Evolutionary conservation across 2,329 filamentous ascomycete species (phyloP).

Genomic region (Cryphonectria nitschkei): DNA sequence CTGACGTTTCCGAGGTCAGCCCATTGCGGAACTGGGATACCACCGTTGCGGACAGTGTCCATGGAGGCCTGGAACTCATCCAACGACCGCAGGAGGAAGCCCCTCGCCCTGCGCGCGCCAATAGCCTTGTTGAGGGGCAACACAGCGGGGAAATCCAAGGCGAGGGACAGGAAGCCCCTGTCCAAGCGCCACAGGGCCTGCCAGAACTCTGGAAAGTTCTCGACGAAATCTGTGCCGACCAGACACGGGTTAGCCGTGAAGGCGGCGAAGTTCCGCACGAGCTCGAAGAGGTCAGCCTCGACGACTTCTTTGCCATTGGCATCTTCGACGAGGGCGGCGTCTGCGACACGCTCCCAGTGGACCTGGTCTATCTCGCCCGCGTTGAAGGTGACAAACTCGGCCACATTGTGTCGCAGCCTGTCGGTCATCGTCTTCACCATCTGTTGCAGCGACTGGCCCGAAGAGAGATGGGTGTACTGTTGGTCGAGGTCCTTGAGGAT

Average conservation of each 20-base stretch:
- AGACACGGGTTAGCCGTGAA: conserved; percentile 41
- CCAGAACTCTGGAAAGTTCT: conserved; percentile 46
- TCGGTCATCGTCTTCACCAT: conserved; percentile 32
- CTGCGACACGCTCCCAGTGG: conserved; percentile 44
- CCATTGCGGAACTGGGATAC: conserved; percentile 41
- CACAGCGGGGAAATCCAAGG: conserved; percentile 39
- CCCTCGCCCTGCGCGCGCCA: conserved; percentile 37
- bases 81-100: conserved; percentile 36
- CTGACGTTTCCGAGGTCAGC: conserved; percentile 44
- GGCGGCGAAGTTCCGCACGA: conserved; percentile 43
- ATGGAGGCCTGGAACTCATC: conserved; percentile 42
- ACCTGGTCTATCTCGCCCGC: conserved; percentile 42
- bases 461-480: conserved; percentile 35
- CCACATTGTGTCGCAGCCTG: conserved; percentile 37
- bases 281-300: conserved; percentile 40
- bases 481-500: conserved; percentile 36
- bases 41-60: conserved; percentile 39
- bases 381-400: conserved; percentile 45
- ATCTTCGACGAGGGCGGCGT: conserved; percentile 38
- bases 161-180: conserved; percentile 39
- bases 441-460: conserved; percentile 33
- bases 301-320: conserved; percentile 35
- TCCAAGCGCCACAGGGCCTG: conserved; percentile 44
- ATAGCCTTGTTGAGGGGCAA: conserved; percentile 40
- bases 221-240: conserved; percentile 46